A percentile compares a stretch with the other conserved stretches of the same genome.
These are phyloP conservation scores for Diaporthe vaccinii DNA, from an alignment of 2,329 filamentous ascomycete species.

Conservation along the genomic window DNA sequence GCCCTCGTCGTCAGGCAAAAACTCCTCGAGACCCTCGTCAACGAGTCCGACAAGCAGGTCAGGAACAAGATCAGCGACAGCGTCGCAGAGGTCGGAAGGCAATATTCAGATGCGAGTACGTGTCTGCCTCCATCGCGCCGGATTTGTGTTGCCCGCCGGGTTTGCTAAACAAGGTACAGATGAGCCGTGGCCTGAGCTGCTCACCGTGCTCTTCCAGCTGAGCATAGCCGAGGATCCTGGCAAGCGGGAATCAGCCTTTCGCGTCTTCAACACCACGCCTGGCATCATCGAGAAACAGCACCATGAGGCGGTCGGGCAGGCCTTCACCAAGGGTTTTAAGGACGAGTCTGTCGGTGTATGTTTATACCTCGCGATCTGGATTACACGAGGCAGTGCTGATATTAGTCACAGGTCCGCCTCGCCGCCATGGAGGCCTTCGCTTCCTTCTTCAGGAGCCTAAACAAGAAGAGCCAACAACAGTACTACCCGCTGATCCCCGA, in stretches of 20 bases:
- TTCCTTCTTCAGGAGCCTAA: slow-evolving; percentile 92
- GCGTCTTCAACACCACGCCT: slow-evolving; percentile 95
- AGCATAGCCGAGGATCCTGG: slow-evolving; percentile 88
- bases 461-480: slow-evolving; percentile 88
- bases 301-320: slow-evolving; percentile 87
- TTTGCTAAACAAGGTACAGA: slow-evolving; percentile 61
- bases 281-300: slow-evolving; percentile 97
- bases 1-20: slow-evolving; percentile 85
- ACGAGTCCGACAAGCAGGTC: slow-evolving; percentile 80
- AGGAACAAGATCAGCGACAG: slow-evolving; percentile 97
- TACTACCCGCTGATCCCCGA: slow-evolving; percentile 91
- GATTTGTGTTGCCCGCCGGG: not conserved
- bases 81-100: slow-evolving; percentile 94
- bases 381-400: slow-evolving; percentile 29
- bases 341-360: slow-evolving; percentile 85
- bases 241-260: slow-evolving; percentile 92
- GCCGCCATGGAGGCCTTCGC: slow-evolving; percentile 97
- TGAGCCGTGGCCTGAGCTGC: slow-evolving; percentile 89
- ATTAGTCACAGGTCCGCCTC: slow-evolving; percentile 78
- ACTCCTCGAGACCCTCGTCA: slow-evolving; percentile 81
- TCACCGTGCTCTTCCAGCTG: slow-evolving; percentile 87
- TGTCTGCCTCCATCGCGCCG: slow-evolving; percentile 41
- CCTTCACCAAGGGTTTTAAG: slow-evolving; percentile 92
- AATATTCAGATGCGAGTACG: slow-evolving; percentile 93
- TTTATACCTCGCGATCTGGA: slow-evolving; percentile 9